Base-by-base conservation (phyloP, 2,329 filamentous ascomycete genomes). In the Neoscytalidium dimidiatum region DNA sequence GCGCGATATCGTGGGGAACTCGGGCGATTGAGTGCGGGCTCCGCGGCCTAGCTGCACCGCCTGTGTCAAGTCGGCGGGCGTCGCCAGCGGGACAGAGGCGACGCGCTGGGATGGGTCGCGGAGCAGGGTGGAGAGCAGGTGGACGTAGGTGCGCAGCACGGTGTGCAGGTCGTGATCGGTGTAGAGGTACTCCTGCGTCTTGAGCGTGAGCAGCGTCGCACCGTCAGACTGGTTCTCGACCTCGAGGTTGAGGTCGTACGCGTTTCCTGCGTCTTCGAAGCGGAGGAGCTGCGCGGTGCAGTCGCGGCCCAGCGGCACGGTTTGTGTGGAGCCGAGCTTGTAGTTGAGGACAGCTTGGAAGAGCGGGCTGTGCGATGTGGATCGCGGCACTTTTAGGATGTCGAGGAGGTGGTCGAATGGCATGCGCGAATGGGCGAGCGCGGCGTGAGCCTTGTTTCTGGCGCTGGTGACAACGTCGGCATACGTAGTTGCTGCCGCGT, bases 341-440 rank as follows among this genome's bases (percentile, higher is more conserved):
- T 85, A 85, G 70, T 85, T 78, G 43, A 85, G 68, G 21, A 81
- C 78, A 0, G 72, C 77, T 68, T 87, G 85, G 73, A 85, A 86
- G 0, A 86, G 38, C 0, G 85, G 84, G 33, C 67, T 79, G 57
- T 80, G 68, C 0, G 72, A 66, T 0, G 77, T 64, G 0, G 81
- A 80, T 1, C 83, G 72, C 0, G 75, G 67, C 0, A 82, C 74
- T 2, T 75, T 70, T 1, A 86, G 71, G 28, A 82, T 72, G 0
- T 80, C 69, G 0, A 87, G 72, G 0, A 87, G 67, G 0, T 81
- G 72, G 48, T 85, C 80, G 61, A 85, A 84, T 0, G 85, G 85
- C 3, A 86, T 62, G 0, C 66, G 43, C 0, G 83, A 83, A 68
- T 84, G 72, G 0, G 65, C 67, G 0, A 86, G 71, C 0, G 81